Base-by-base conservation (phyloP, 2,329 filamentous ascomycete genomes). In the Aaosphaeria arxii region DNA sequence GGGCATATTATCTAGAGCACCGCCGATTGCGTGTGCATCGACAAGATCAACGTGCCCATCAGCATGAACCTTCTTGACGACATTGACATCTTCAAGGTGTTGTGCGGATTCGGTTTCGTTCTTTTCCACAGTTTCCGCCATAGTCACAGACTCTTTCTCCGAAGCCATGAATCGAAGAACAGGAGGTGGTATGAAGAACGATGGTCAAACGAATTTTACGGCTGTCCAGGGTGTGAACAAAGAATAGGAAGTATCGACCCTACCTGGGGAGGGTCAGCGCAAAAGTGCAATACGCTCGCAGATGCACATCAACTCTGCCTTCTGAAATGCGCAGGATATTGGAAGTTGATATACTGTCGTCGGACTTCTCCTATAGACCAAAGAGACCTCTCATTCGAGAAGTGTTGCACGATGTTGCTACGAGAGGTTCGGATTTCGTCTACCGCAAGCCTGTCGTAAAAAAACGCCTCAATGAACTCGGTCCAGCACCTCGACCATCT, bases 31-130 rank as follows among this genome's bases (percentile, higher is more conserved):
- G 31, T 72, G 63, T 3, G 66, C 55, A 50, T 75, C 73, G 49
- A 76, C 62, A 43, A 71, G 66, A 58, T 75, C 71, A 43, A 76
- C 57, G 9, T 67, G 67, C 28, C 73, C 74, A 51, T 76, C 74
- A 7, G 70, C 64, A 48, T 74, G 64, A 6, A 64, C 53, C 36
- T 53, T 59, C 47, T 62, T 57, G 17, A 64, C 57, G 11, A 57
- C 57, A 40, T 59, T 49, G 17, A 60, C 48, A 24, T 57, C 49
- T 39, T 57, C 54, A 33, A 51, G 36, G 3, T 57, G 46, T 17
- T 43, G n/a, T 2, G 38, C 49, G 40, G 24, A 44, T 2, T 24
- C 29, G 4, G 31, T 38, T 5, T 52, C 52, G 41, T 42, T 45
- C 39, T 54, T 52, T 36, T 54, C 49, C 4, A 43, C 35, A 7